Percentiles rank a stretch among this genome's conserved stretches.
These are phyloP conservation scores for Ophiostoma himal-ulmi DNA, from an alignment of 2,329 filamentous ascomycete genomes.

Conservation along the genomic window DNA sequence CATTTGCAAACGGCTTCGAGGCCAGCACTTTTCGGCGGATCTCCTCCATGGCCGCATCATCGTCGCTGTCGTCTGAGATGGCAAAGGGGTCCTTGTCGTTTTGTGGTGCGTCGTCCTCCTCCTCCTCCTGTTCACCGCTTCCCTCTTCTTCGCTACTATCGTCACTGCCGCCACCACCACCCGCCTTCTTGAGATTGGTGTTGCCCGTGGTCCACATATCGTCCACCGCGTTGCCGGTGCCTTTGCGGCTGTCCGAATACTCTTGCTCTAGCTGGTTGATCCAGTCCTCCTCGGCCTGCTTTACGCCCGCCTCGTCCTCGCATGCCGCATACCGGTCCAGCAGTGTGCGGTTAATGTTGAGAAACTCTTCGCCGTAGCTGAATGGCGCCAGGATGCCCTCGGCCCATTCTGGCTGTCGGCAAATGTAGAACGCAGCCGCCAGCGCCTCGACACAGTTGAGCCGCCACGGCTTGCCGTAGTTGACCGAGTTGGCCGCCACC, in stretches of 20 bases:
- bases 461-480: conserved; percentile 93
- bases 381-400: conserved; percentile 77
- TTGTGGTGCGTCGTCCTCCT: conserved; percentile 28
- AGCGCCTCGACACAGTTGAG: conserved; percentile 94
- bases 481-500: conserved; percentile 92
- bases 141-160: conserved; percentile 44
- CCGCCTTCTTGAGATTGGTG: conserved; percentile 54
- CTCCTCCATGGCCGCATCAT: conserved; percentile 74
- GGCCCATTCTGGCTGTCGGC: conserved; percentile 86
- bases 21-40: conserved; percentile 83
- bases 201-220: conserved; percentile 93
- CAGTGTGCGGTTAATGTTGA: conserved; percentile 82
- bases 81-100: conserved; percentile 59
- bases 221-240: conserved; percentile 33
- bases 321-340: conserved; percentile 82
- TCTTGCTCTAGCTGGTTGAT: conserved; percentile 83
- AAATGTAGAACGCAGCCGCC: conserved; percentile 88
- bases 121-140: conserved; percentile 38
- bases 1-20: conserved; percentile 77
- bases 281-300: conserved; percentile 81
- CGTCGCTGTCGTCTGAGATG: conserved; percentile 73
- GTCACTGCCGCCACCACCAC: conserved; percentile 28
- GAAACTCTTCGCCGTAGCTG: conserved; percentile 78
- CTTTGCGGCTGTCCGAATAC: conserved; percentile 70
- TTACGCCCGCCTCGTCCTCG: conserved; percentile 71